phyloP scores from a whole-genome alignment of 805 yeast species.

The Phaffomyces thermotolerans region DNA sequence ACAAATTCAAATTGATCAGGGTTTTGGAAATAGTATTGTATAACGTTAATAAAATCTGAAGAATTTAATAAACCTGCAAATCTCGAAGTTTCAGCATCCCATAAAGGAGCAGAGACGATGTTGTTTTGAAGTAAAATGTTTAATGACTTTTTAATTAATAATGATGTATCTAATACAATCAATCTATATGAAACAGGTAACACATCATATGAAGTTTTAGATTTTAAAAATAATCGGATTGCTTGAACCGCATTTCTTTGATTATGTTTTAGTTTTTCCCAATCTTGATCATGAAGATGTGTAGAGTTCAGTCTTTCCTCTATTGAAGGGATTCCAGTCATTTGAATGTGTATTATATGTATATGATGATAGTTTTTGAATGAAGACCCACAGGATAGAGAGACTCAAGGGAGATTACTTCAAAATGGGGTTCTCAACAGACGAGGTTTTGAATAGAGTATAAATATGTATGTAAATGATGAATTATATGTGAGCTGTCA shows the following conservation, averaged over 20 bases:
- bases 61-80: constrained; percentile 94
- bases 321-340: constrained; percentile 18
- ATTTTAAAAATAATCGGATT: constrained; percentile 74
- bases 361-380: neutral
- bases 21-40: constrained; percentile 84
- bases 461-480: too few species aligned
- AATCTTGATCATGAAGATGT: constrained; percentile 11
- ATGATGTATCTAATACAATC: constrained; percentile 87
- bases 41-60: constrained; percentile 88
- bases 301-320: constrained; percentile 21
- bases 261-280: constrained; percentile 7
- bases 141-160: constrained; percentile 82
- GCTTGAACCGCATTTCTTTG: constrained; percentile 75
- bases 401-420: neutral
- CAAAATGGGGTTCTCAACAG: too few species aligned
- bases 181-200: constrained; percentile 90
- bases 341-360: neutral
- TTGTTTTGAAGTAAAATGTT: constrained; percentile 87
- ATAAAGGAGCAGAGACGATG: constrained; percentile 92
- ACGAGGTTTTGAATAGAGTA: too few species aligned
- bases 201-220: constrained; percentile 94
- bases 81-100: constrained; percentile 84
- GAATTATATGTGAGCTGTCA: too few species aligned
- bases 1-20: constrained; percentile 86
- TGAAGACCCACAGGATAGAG: too few species aligned